Evolutionary conservation across 2,329 filamentous ascomycete genomes (phyloP).

Genomic region (Ilyonectria mors-panacis): DNA sequence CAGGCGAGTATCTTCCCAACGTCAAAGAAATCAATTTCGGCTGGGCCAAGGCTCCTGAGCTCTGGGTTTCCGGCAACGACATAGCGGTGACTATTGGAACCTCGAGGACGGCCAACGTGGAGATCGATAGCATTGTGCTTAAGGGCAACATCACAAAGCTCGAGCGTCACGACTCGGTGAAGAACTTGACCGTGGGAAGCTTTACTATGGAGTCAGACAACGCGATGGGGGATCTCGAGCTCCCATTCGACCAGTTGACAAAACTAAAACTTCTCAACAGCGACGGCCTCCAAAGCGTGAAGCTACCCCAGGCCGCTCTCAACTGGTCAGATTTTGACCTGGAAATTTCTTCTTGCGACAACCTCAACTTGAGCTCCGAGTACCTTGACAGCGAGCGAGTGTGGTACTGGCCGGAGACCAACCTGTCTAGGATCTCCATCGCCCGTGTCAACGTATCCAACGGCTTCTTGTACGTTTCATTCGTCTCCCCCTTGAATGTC

Average conservation of each 20-base stretch:
- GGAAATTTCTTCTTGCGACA: constrained; percentile 1
- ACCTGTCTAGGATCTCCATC: constrained; percentile 29
- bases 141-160: constrained; percentile 23
- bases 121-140: constrained; percentile 22
- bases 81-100: constrained; percentile 30
- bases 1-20: constrained; percentile 23
- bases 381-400: constrained; percentile 26
- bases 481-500: fast-evolving
- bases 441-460: constrained; percentile 17
- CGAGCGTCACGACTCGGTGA: constrained; percentile 13
- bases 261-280: constrained; percentile 11
- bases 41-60: constrained; percentile 22
- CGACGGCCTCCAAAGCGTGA: constrained; percentile 21
- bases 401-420: constrained; percentile 36
- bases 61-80: constrained; percentile 14
- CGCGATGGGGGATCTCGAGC: constrained; percentile 13
- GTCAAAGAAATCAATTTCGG: constrained; percentile 31
- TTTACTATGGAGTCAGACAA: constrained; percentile 6
- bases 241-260: constrained; percentile 25
- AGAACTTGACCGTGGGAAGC: constrained; percentile 24
- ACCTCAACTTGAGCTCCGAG: constrained; percentile 32
- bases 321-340: constrained; percentile 31
- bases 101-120: constrained; percentile 18
- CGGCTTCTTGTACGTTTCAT: constrained; percentile 35
- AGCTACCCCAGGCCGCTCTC: constrained; percentile 22